Evolutionary conservation across 441 rosid genomes (phyloP), one percentile per base, ranked within the genome.

Genomic region (Jatropha podagrica): DNA sequence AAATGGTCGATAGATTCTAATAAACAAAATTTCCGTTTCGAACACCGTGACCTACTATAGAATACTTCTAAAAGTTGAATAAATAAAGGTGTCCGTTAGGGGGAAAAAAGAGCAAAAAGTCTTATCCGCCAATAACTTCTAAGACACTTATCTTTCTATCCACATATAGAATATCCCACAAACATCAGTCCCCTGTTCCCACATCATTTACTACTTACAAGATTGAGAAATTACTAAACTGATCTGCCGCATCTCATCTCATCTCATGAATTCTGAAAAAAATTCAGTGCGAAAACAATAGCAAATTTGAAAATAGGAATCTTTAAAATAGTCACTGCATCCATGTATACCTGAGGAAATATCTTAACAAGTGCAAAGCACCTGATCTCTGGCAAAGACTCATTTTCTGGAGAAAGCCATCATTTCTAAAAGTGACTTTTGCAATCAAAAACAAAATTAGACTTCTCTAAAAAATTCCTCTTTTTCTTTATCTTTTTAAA

Each of bases 241-340:
- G 74, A 38, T 13, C 5, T 14, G 14, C 51, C 11, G 26, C 64
- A 15, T 70, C 49, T 23, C 32, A 70, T 56, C 62, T 42, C 48
- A 70, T 70, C 32, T 32, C 32, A 32, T 32, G 51, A 55, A 55
- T 55, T 70, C 54, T 58, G 12, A 71, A 27, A 71, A 8, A 26
- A 42, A 15, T 3, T 46, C 7, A 4, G 23, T 3, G 2, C 14
- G n/a, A 10, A 56, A 56, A 27, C 37, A 55, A 15, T 10, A 41
- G 5, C 40, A 41, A 14, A 58, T 23, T 41, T 46, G 5, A 26
- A 17, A 55, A 71, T 10, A 27, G 11, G 44, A 38, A 38, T 8
- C 49, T 70, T 38, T 11, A 70, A 55, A n/a, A 9, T 20, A 23
- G 14, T 0, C 7, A 3, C 37, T 23, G 14, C 15, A 11, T 26